Conservation (phyloP, 2,329 filamentous ascomycete species). For the Penicillium freii region DNA sequence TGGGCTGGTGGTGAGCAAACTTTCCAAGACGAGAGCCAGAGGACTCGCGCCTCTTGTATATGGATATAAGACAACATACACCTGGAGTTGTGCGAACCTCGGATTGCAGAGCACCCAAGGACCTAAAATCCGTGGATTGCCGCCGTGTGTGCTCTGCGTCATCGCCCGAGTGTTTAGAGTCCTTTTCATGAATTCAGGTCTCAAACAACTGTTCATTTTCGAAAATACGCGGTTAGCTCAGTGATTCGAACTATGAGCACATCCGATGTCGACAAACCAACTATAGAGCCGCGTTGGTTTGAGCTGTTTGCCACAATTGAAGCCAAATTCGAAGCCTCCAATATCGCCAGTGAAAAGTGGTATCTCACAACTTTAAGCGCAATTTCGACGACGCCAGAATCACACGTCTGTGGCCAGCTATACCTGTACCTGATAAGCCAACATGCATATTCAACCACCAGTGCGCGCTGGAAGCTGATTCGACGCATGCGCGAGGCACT, state of each 20-base stretch:
- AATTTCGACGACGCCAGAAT: constrained; percentile 48
- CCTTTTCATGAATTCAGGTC: background rate
- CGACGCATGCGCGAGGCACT: constrained; percentile 50
- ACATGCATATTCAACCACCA: constrained; percentile 39
- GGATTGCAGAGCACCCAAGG: background rate
- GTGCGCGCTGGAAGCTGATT: constrained; percentile 12
- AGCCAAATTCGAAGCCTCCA: constrained; percentile 11
- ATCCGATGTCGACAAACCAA: constrained; percentile 1
- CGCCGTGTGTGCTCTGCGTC: constrained; percentile 2
- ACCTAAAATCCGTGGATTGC: constrained; percentile 8
- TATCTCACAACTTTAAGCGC: constrained; percentile 33
- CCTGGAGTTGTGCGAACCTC: background rate
- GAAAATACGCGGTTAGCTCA: background rate
- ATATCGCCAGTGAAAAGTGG: constrained; percentile 17
- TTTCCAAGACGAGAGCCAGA: background rate
- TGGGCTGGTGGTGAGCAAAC: background rate
- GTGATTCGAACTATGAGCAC: background rate
- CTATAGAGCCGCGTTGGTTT: constrained; percentile 3
- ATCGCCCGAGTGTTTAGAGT: background rate
- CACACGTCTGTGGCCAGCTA: constrained; percentile 49
- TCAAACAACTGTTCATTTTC: background rate
- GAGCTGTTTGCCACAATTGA: constrained; percentile 12
- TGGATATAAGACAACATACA: background rate
- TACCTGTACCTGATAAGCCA: constrained; percentile 54
- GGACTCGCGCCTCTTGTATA: too few species aligned